Evolutionary conservation across 768 basidiomycete species (phyloP).

Genomic region (Auricularia sp.): DNA sequence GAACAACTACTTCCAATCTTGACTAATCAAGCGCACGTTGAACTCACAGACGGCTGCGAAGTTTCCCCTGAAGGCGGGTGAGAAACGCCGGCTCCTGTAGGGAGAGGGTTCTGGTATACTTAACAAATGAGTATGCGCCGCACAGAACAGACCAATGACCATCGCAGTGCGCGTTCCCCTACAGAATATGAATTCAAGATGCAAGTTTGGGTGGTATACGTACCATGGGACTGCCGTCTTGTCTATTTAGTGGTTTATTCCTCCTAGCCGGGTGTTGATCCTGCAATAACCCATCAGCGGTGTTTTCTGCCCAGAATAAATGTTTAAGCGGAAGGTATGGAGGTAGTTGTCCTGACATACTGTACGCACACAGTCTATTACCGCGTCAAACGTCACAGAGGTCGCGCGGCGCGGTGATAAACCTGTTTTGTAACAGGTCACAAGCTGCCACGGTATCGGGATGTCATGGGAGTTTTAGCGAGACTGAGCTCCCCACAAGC

Average conservation of each 20-base stretch:
- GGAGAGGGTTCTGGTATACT: not conserved
- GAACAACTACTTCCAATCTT: no score
- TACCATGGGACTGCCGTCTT: not conserved
- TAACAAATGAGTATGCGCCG: not conserved
- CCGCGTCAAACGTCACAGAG: no score
- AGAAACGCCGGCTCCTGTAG: slow-evolving; percentile 33
- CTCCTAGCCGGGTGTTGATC: not conserved
- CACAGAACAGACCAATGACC: not conserved
- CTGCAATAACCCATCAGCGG: not conserved
- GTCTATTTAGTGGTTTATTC: not conserved
- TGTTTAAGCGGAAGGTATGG: slow-evolving; percentile 48
- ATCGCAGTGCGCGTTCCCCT: not conserved
- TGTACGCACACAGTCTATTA: no score
- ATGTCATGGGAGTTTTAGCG: no score
- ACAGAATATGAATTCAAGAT: not conserved
- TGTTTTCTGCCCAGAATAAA: not conserved
- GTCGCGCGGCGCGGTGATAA: no score
- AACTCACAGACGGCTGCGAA: slow-evolving; percentile 45
- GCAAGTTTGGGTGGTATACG: not conserved
- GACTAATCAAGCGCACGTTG: slow-evolving; percentile 38
- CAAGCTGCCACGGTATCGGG: no score
- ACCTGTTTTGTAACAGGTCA: no score
- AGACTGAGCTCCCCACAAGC: no score
- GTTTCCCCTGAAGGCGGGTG: slow-evolving; percentile 45
- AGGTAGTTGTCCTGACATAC: slow-evolving; percentile 36